Percentiles rank a stretch among this genome's conserved stretches.
Evolutionary conservation across 441 rosid species (phyloP).

Genomic region (Daphne laureola): DNA sequence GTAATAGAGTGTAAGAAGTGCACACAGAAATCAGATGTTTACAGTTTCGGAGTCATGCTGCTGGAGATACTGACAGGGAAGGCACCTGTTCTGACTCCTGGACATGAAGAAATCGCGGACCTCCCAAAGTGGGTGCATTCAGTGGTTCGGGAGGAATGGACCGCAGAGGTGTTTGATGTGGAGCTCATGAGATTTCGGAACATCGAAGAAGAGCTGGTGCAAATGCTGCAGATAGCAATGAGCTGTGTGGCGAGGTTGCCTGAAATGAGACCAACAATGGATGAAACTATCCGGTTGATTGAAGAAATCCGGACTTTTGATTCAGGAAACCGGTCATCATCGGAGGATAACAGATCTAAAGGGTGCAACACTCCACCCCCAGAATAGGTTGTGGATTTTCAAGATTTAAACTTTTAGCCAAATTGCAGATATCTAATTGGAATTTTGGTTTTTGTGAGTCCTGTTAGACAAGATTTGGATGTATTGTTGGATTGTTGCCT

Average conservation of each 20-base stretch:
- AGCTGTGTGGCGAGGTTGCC: constrained; percentile 54
- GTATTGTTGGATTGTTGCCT: no score
- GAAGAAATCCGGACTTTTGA: constrained; percentile 46
- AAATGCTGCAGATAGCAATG: constrained; percentile 73
- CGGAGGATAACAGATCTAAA: constrained; percentile 30
- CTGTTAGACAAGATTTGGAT: no score
- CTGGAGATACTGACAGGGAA: constrained; percentile 70
- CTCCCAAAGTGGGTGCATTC: constrained; percentile 80
- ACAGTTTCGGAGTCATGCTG: constrained; percentile 63
- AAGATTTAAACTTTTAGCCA: constrained; percentile 9
- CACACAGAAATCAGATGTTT: constrained; percentile 51
- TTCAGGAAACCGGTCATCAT: constrained; percentile 41
- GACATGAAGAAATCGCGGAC: constrained; percentile 57
- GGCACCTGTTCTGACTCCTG: constrained; percentile 45
- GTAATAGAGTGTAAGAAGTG: constrained; percentile 47
- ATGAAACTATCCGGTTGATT: constrained; percentile 56
- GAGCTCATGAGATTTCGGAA: constrained; percentile 52
- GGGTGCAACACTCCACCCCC: constrained; percentile 24
- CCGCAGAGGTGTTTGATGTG: constrained; percentile 68
- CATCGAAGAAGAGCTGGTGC: constrained; percentile 70
- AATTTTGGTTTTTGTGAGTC: constrained; percentile 9
- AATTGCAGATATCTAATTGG: constrained; percentile 18
- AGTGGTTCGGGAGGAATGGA: constrained; percentile 77
- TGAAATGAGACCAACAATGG: constrained; percentile 52
- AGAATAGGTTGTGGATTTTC: constrained; percentile 1